Conservation (phyloP, 2,329 filamentous ascomycete genomes). For the Pestalotiopsis sp. region DNA sequence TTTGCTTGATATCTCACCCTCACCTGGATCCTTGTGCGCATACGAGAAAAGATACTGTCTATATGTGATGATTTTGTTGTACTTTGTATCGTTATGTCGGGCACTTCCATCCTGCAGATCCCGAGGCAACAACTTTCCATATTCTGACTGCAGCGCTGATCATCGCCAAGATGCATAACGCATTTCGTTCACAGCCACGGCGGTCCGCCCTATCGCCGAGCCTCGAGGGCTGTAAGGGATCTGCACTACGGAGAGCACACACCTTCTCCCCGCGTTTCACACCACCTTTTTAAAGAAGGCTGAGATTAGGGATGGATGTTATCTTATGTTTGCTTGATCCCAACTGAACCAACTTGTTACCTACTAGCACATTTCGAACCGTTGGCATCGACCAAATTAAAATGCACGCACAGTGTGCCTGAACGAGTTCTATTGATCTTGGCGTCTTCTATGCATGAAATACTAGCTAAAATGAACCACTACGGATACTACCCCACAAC, state of each 20-base stretch:
- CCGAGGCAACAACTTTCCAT: too few species aligned
- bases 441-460: background rate
- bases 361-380: too few species aligned
- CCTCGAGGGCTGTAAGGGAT: background rate
- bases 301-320: too few species aligned
- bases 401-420: background rate
- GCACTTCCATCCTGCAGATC: too few species aligned
- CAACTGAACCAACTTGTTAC: too few species aligned
- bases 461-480: background rate
- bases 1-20: too few species aligned
- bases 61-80: too few species aligned
- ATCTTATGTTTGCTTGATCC: too few species aligned
- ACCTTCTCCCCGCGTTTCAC: background rate
- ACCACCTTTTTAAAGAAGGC: background rate
- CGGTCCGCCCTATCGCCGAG: background rate
- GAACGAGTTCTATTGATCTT: background rate
- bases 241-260: background rate
- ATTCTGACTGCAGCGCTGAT: background rate
- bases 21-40: too few species aligned
- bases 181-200: background rate
- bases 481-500: background rate
- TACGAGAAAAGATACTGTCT: too few species aligned
- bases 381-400: background rate
- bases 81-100: too few species aligned
- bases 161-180: background rate